These are phyloP conservation scores for Wakefieldia striispora DNA, from an alignment of 768 basidiomycete genomes.

Conservation along the genomic window DNA sequence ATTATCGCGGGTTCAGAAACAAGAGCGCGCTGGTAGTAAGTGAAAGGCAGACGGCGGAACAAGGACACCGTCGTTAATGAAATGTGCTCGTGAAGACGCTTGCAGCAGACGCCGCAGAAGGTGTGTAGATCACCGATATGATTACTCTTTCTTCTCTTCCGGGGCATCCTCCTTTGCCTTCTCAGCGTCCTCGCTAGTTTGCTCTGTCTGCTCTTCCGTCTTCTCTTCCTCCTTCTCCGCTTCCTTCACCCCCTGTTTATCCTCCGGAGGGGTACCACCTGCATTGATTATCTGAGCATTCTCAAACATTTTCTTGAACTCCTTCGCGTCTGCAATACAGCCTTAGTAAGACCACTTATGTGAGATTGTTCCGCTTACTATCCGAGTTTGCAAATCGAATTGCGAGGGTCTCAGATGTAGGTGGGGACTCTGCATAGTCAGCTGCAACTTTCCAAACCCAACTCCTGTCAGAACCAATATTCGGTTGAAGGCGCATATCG, in stretches of 20 bases:
- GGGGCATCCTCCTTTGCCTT: constrained; percentile 30
- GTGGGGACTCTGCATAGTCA: constrained; percentile 88
- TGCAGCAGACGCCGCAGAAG: constrained; percentile 10
- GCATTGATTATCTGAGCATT: constrained; percentile 70
- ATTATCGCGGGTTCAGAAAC: constrained; percentile 19
- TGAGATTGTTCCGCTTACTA: constrained; percentile 52
- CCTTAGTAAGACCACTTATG: constrained; percentile 2
- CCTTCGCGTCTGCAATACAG: constrained; percentile 61
- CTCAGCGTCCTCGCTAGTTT: constrained; percentile 33
- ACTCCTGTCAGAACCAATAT: constrained; percentile 97
- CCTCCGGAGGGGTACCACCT: constrained; percentile 27
- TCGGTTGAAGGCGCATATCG: constrained; percentile 95
- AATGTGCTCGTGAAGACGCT: constrained; percentile 11
- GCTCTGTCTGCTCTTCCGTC: constrained; percentile 23
- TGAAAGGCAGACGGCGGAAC: constrained; percentile 4
- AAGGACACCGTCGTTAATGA: constrained; percentile 6
- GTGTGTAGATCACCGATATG: background rate
- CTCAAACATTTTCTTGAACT: constrained; percentile 91
- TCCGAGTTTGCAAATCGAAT: constrained; percentile 98
- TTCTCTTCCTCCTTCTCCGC: constrained; percentile 31
- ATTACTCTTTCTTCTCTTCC: constrained; percentile 34
- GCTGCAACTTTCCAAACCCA: constrained; percentile 99
- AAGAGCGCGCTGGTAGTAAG: constrained; percentile 7
- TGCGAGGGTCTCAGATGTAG: constrained; percentile 92
- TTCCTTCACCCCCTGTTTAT: constrained; percentile 23